phyloP scores from a whole-genome alignment of 2,329 filamentous ascomycete genomes.

The Coleophoma cylindrospora region DNA sequence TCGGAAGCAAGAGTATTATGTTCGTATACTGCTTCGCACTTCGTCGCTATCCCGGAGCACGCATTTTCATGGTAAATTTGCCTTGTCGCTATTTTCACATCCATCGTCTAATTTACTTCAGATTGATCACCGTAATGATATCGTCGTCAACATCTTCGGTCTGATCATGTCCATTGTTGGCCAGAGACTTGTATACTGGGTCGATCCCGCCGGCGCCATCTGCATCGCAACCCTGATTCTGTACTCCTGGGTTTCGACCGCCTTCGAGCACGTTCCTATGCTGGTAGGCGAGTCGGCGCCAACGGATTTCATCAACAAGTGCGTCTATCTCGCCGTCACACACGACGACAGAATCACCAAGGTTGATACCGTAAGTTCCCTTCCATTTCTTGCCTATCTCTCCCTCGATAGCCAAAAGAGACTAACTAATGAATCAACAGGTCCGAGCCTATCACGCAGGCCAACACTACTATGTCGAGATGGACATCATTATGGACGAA shows the following conservation, averaged over 20 bases:
- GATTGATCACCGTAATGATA: conserved; percentile 50
- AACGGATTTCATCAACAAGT: conserved; percentile 76
- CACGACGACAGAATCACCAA: conserved; percentile 84
- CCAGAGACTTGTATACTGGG: conserved; percentile 76
- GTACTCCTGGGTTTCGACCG: conserved; percentile 71
- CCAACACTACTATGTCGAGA: conserved; percentile 78
- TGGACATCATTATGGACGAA: conserved; percentile 79
- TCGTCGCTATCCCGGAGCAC: conserved; percentile 47
- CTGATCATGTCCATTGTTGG: conserved; percentile 82
- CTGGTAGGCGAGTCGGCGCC: conserved; percentile 74
- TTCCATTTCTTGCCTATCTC: background rate
- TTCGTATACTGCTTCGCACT: conserved; percentile 50
- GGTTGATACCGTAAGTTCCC: conserved; percentile 63
- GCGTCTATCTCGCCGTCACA: conserved; percentile 89
- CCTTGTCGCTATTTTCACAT: background rate
- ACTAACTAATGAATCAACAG: conserved; percentile 1
- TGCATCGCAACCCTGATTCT: conserved; percentile 76
- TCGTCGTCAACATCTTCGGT: conserved; percentile 86
- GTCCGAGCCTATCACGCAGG: conserved; percentile 76
- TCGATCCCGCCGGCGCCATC: conserved; percentile 75
- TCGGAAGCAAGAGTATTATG: conserved; percentile 38
- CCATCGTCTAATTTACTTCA: background rate
- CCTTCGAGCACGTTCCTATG: conserved; percentile 73
- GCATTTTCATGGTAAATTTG: conserved; percentile 44
- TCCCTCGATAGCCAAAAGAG: background rate